Evolutionary conservation across 164 flowering plant species (phyloP).

Genomic region (Litsea cubeba): DNA sequence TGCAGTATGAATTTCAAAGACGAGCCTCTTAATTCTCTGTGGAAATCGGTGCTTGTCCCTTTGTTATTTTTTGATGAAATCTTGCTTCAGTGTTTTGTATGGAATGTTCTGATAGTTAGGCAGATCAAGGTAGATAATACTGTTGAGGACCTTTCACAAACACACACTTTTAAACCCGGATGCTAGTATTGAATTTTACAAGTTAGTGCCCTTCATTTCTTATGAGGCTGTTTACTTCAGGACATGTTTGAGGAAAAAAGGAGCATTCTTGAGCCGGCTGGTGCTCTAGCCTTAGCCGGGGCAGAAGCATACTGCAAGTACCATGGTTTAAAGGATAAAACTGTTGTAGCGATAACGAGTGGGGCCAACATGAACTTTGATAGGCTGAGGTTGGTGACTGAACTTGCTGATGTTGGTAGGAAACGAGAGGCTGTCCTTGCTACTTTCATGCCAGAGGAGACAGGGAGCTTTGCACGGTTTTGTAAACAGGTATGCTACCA

Average conservation of each 20-base stretch:
- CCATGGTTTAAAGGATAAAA: slow-evolving; percentile 75
- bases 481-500: slow-evolving; percentile 52
- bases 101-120: too few relatives aligned
- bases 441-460: slow-evolving; percentile 76
- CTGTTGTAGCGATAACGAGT: slow-evolving; percentile 80
- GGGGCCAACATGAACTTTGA: slow-evolving; percentile 99
- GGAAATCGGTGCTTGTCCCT: too few relatives aligned
- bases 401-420: slow-evolving; percentile 97
- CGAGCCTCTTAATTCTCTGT: too few relatives aligned
- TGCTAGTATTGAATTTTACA: background rate
- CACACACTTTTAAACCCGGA: too few relatives aligned
- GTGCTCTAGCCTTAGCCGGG: slow-evolving; percentile 97
- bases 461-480: slow-evolving; percentile 76
- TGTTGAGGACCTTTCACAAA: too few relatives aligned
- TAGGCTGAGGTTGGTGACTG: slow-evolving; percentile 85
- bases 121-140: too few relatives aligned
- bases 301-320: slow-evolving; percentile 99
- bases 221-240: slow-evolving; percentile 27
- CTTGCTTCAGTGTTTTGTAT: too few relatives aligned
- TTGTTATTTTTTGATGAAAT: too few relatives aligned
- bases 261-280: slow-evolving; percentile 96
- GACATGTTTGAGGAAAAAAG: slow-evolving; percentile 99
- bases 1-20: too few relatives aligned
- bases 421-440: slow-evolving; percentile 90
- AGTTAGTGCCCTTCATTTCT: background rate